Evolutionary conservation across 331 rosid genomes (phyloP).

Genomic region (Quercus phellos): DNA sequence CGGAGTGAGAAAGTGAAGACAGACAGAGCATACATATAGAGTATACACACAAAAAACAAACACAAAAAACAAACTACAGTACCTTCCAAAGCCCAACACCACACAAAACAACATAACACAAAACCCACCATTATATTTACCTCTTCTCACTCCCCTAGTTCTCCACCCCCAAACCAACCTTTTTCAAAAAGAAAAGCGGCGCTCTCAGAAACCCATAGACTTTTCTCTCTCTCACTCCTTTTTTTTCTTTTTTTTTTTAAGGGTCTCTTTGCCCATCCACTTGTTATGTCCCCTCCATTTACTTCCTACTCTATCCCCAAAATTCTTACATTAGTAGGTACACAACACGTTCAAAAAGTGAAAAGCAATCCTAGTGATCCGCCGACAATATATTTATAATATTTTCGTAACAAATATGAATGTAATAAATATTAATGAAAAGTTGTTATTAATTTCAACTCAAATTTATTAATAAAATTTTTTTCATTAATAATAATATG

Average conservation of each 20-base stretch:
- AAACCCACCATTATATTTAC: background rate
- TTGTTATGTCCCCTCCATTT: too few relatives aligned
- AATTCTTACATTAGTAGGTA: background rate
- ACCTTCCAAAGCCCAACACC: background rate
- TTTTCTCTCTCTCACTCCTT: background rate
- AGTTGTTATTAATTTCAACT: rapidly evolving
- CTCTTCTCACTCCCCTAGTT: background rate
- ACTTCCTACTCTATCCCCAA: background rate
- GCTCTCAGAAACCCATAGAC: conserved; percentile 7
- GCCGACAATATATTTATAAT: too few relatives aligned
- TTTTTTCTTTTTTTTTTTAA: too few relatives aligned
- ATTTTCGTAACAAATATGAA: too few relatives aligned
- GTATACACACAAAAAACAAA: background rate
- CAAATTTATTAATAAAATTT: rapidly evolving
- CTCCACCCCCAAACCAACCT: background rate
- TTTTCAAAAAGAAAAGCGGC: conserved; percentile 22
- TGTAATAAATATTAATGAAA: rapidly evolving
- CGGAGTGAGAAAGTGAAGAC: conserved; percentile 25
- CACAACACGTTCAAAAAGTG: too few relatives aligned
- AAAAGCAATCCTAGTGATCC: too few relatives aligned
- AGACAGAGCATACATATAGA: background rate
- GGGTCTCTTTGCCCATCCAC: too few relatives aligned
- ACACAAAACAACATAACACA: background rate
- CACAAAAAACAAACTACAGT: background rate
- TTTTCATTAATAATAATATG: too few relatives aligned